phyloP scores from a whole-genome alignment of 2,329 filamentous ascomycete genomes.

The Penicillium sp. region DNA sequence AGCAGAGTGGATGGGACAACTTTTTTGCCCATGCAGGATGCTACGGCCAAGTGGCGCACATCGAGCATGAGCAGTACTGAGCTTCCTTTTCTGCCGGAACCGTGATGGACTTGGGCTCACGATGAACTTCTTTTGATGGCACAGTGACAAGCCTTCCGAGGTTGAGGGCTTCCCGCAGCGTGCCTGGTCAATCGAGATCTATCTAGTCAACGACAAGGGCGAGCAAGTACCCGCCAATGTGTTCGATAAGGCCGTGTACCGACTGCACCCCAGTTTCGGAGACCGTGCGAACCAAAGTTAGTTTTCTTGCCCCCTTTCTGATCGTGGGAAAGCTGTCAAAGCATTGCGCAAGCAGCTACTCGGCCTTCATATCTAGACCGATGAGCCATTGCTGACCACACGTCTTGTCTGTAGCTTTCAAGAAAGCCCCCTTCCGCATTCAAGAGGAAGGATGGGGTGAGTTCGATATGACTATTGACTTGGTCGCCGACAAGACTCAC shows the following conservation, averaged over 20 bases:
- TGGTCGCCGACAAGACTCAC: conserved; percentile 83
- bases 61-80: background rate
- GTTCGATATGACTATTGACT: conserved; percentile 87
- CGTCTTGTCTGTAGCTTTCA: conserved; percentile 55
- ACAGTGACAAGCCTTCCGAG: conserved; percentile 70
- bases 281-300: conserved; percentile 73
- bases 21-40: no score
- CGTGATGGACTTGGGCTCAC: conserved; percentile 3
- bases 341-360: background rate
- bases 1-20: no score
- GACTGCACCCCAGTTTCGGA: conserved; percentile 88
- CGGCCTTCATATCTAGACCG: background rate
- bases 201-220: conserved; percentile 76
- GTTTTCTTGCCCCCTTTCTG: conserved; percentile 31
- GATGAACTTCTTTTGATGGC: conserved; percentile 1
- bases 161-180: conserved; percentile 88
- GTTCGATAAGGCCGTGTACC: conserved; percentile 90
- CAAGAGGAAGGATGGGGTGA: conserved; percentile 96
- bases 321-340: no score
- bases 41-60: no score
- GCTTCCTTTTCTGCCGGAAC: background rate
- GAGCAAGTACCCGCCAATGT: conserved; percentile 75
- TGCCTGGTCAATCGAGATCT: conserved; percentile 82
- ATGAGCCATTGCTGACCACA: conserved; percentile 2
- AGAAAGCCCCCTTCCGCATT: conserved; percentile 80